Conservation (phyloP, 108 stramenopile species). For the Skeletonema tropicum region DNA sequence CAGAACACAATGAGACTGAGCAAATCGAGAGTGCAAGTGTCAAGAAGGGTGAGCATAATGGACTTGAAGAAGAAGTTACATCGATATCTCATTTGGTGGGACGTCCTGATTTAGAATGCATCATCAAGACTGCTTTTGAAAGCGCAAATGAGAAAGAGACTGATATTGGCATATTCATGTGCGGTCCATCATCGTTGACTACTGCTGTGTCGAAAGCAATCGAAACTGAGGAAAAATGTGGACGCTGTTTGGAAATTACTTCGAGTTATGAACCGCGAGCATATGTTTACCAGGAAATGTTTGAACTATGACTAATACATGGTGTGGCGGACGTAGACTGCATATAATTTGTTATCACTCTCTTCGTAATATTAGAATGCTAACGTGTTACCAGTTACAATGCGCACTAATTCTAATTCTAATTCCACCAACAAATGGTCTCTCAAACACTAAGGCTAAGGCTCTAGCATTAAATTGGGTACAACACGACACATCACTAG, state of each 20-base stretch:
- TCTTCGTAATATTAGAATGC: no score
- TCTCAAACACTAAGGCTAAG: no score
- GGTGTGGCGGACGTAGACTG: no score
- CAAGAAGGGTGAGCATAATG: background rate
- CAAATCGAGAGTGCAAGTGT: background rate
- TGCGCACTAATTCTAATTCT: no score
- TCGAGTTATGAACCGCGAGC: background rate
- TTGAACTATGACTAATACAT: conserved; percentile 14
- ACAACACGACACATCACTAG: no score
- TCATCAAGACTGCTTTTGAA: conserved; percentile 3
- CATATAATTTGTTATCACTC: no score
- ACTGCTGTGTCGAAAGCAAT: conserved; percentile 21
- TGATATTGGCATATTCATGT: conserved; percentile 41
- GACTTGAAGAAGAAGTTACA: background rate
- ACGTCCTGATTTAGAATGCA: conserved; percentile 12
- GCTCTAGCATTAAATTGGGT: no score
- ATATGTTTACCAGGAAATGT: conserved; percentile 27
- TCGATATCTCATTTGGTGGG: conserved; percentile 15
- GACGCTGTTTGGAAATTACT: background rate
- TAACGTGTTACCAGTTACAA: no score
- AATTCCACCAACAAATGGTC: no score
- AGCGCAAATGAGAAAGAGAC: conserved; percentile 3
- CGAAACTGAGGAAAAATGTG: conserved; percentile 8
- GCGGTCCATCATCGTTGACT: conserved; percentile 43
- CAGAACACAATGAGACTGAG: background rate